Evolutionary conservation across 176 grass and related monocot species (phyloP).

Genomic region (Otatea glauca): DNA sequence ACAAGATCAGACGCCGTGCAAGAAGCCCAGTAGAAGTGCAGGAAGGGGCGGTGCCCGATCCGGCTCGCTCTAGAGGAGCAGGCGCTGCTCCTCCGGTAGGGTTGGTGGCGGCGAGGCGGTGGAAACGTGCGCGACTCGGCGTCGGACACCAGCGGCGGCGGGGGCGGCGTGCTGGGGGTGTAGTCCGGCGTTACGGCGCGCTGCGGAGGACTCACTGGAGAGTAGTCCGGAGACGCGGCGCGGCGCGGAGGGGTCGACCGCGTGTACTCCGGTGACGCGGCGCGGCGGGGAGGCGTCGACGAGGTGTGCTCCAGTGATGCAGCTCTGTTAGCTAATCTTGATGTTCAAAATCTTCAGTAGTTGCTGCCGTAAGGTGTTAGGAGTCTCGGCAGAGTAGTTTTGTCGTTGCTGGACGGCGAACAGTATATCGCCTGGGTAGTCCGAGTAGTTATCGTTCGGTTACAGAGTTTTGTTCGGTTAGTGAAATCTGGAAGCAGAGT

Average conservation of each 20-base stretch:
- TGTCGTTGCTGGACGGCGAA: too few species aligned
- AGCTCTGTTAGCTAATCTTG: too few species aligned
- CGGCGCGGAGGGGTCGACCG: not conserved
- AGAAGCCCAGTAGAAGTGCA: too few species aligned
- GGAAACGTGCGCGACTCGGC: not conserved
- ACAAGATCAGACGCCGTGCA: too few species aligned
- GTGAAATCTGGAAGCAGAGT: too few species aligned
- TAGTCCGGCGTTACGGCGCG: not conserved
- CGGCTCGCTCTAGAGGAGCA: too few species aligned
- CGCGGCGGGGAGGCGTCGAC: not conserved
- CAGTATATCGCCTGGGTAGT: too few species aligned
- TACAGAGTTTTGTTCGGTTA: too few species aligned
- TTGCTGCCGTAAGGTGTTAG: too few species aligned
- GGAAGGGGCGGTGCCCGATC: not conserved
- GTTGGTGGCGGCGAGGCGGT: not conserved
- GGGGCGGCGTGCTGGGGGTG: constrained; percentile 13
- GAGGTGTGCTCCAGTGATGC: not conserved
- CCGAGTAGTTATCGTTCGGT: too few species aligned
- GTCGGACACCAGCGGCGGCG: not conserved
- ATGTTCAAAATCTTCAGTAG: too few species aligned
- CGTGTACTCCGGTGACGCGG: not conserved
- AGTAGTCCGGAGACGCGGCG: constrained; percentile 5
- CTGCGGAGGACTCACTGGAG: not conserved
- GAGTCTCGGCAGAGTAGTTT: too few species aligned
- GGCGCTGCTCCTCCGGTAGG: constrained; percentile 12